Conservation (phyloP, 768 basidiomycete species). For the Obba rivulosa region DNA sequence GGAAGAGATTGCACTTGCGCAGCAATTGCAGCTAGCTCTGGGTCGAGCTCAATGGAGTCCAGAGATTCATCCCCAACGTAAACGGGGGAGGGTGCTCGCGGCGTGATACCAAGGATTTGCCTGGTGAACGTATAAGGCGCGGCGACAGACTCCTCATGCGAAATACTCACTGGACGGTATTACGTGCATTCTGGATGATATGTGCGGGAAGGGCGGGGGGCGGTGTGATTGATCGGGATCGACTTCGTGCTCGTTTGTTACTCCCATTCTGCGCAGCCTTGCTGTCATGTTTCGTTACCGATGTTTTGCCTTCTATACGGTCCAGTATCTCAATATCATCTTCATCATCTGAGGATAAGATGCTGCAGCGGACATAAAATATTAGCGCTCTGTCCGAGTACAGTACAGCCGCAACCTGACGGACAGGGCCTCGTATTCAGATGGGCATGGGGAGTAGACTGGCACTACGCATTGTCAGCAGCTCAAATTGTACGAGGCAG, state of each 20-base stretch:
- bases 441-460: no score
- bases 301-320: slow-evolving; percentile 16
- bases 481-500: no score
- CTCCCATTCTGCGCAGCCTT: not conserved
- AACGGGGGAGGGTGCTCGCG: slow-evolving; percentile 45
- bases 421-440: no score
- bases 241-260: slow-evolving; percentile 43
- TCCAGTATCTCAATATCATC: slow-evolving; percentile 40
- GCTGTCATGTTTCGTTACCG: slow-evolving; percentile 8
- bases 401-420: no score
- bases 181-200: slow-evolving; percentile 50
- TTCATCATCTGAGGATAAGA: slow-evolving; percentile 41
- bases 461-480: no score
- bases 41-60: slow-evolving; percentile 48
- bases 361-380: slow-evolving; percentile 12
- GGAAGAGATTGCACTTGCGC: slow-evolving; percentile 30
- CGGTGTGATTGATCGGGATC: slow-evolving; percentile 71
- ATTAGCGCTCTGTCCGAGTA: not conserved
- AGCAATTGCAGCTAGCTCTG: slow-evolving; percentile 59
- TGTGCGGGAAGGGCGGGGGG: slow-evolving; percentile 57
- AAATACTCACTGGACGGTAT: slow-evolving; percentile 49
- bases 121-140: slow-evolving; percentile 26
- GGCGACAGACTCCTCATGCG: slow-evolving; percentile 11
- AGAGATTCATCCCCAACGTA: slow-evolving; percentile 36
- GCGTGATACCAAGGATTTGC: slow-evolving; percentile 37